Percentiles rank a stretch among this genome's conserved stretches.
Evolutionary conservation across 106 monocot genomes (phyloP).

Genomic region (Dioscorea alata): DNA sequence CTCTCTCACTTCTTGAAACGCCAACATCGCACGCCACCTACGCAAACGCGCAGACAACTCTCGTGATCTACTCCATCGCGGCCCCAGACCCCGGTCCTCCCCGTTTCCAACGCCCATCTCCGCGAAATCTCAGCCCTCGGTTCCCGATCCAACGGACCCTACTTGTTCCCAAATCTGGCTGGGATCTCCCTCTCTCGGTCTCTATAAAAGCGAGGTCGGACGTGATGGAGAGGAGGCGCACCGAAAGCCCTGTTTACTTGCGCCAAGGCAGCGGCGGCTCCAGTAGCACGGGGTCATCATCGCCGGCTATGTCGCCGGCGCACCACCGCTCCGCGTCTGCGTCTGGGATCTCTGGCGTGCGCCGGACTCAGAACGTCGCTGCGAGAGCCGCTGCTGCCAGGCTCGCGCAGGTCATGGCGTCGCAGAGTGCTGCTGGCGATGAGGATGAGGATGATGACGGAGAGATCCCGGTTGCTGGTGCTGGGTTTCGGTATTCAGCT

Average conservation of each 20-base stretch:
- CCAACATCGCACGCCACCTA: too few species aligned
- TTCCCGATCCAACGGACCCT: conserved; percentile 5
- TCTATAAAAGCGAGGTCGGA: neutral
- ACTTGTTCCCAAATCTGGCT: neutral
- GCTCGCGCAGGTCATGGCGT: conserved; percentile 83
- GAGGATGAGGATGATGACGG: conserved; percentile 52
- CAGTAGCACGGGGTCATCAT: conserved; percentile 45
- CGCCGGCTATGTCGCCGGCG: conserved; percentile 53
- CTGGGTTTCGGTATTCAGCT: conserved; percentile 11
- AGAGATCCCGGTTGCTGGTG: neutral
- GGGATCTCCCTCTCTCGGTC: neutral
- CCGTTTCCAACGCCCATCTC: neutral
- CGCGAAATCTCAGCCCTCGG: neutral
- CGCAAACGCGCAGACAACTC: too few species aligned
- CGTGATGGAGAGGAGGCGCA: conserved; percentile 50
- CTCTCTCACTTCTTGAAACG: too few species aligned
- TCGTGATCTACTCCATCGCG: neutral
- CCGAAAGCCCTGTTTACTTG: conserved; percentile 50
- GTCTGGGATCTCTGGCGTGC: conserved; percentile 31
- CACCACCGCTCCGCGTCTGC: conserved; percentile 39
- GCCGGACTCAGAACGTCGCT: conserved; percentile 71
- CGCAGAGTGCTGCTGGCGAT: conserved; percentile 41
- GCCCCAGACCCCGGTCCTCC: too few species aligned
- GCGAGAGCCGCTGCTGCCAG: conserved; percentile 69
- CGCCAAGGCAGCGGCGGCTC: conserved; percentile 56